Percentiles rank a stretch among this genome's conserved stretches.
Conservation (phyloP, 192 early-diverging fungal genomes). For the Gigaspora rosea region DNA sequence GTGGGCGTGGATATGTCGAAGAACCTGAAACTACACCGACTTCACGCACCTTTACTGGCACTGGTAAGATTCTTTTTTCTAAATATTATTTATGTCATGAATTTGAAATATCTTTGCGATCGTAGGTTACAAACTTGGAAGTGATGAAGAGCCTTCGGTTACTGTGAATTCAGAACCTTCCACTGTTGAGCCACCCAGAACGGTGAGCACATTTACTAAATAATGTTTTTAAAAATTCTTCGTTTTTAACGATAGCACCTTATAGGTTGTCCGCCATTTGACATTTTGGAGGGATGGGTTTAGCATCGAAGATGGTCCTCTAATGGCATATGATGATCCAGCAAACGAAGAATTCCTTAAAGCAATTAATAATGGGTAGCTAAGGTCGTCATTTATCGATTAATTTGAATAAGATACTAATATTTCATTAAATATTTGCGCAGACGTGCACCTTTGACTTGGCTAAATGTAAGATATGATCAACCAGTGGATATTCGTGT, state of each 20-base stretch:
- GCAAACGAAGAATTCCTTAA: conserved; percentile 81
- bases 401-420: not conserved
- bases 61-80: conserved; percentile 31
- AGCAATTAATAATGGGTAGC: conserved; percentile 86
- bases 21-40: conserved; percentile 32
- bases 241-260: not conserved
- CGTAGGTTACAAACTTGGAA: conserved; percentile 52
- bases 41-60: conserved; percentile 36
- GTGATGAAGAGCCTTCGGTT: conserved; percentile 53
- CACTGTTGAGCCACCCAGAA: not conserved
- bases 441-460: conserved; percentile 82
- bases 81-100: not conserved
- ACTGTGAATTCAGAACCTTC: not conserved
- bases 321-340: conserved; percentile 85
- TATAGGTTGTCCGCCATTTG: conserved; percentile 68
- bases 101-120: not conserved
- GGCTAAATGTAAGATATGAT: conserved; percentile 84
- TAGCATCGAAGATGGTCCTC: conserved; percentile 90
- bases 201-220: not conserved
- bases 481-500: conserved; percentile 92
- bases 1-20: conserved; percentile 37
- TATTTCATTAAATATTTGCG: not conserved
- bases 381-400: not conserved
- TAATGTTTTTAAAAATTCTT: conserved; percentile 17
- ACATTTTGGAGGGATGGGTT: conserved; percentile 98